Base-by-base conservation (phyloP, 371 early-diverging fungal species). In the Nematocida sp. region DNA sequence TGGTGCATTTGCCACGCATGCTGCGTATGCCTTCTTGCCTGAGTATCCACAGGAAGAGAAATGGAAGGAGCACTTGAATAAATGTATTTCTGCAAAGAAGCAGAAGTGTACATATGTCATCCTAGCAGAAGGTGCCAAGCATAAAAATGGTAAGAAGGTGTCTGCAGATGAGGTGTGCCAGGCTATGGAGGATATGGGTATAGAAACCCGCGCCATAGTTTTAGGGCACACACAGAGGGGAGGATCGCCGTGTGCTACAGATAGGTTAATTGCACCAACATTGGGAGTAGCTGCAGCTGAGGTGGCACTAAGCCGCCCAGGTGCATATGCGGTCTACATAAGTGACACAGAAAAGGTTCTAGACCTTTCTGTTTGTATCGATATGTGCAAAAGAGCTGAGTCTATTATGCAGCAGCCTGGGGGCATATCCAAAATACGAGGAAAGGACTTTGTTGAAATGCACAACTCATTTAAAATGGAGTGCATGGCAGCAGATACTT, bases 221-320 rank as follows among this genome's bases (percentile, higher is more conserved):
- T 88, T 98, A 46, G 99, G 99, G 15, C 99, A 98, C 84, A 92
- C 96, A 15, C 98, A 98, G 89, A 91, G 99, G 67, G 99, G 98
- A 78, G 99, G 99, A 18, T 89, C 91, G 1, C 96, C 99, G 23
- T 91, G 92, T 75, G 92, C 93, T 33, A 92, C 89, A 85, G 99
- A 98, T 87, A 91, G 97, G 75, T 92, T 93, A 83, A 86, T 95
- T 82, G 90, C 94, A 3, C 95, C 97, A 0, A 89, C 93, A 67
- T 94, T 95, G 85, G 93, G 95, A 52, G 92, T 93, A 15, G 94
- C 92, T 85, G 96, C 97, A 42, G 93, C 95, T n/a, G 92, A 96
- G 82, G 93, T 92, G 93, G n/a, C 86, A 93, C 75, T 89, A 89
- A 46, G 89, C 93, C n/a, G 92, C 89, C 13, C 92, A 92, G 2